Conservation (phyloP, 2,329 filamentous ascomycete species). For the Hypoxylon sp. region DNA sequence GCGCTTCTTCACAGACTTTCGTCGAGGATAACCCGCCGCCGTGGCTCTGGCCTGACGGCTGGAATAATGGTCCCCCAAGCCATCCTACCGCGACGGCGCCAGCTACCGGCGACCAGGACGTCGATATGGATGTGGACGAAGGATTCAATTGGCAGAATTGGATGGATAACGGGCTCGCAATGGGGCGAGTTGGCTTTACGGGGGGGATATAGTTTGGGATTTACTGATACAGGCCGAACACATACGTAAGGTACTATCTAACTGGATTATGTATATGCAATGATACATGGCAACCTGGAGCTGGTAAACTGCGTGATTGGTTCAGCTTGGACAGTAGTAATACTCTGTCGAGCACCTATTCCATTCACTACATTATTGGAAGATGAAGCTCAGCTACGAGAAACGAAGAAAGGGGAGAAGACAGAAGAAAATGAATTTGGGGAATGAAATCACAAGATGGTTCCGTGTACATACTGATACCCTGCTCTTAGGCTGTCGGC, state of each 20-base stretch:
- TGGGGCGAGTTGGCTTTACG: slow-evolving; percentile 51
- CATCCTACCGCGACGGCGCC: slow-evolving; percentile 48
- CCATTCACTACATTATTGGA: neutral
- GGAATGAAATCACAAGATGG: slow-evolving; percentile 17
- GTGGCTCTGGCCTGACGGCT: slow-evolving; percentile 60
- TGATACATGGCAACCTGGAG: neutral
- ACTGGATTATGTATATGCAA: neutral
- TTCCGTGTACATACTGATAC: slow-evolving; percentile 40
- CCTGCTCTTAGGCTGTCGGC: slow-evolving; percentile 27
- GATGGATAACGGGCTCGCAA: slow-evolving; percentile 52
- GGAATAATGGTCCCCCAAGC: slow-evolving; percentile 23
- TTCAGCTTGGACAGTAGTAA: neutral
- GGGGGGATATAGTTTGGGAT: slow-evolving; percentile 48
- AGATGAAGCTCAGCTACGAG: neutral
- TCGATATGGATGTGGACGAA: slow-evolving; percentile 56
- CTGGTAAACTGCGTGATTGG: neutral
- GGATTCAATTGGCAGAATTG: slow-evolving; percentile 67
- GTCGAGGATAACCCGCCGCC: slow-evolving; percentile 57
- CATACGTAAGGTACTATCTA: neutral
- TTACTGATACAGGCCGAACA: neutral
- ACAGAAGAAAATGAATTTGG: neutral
- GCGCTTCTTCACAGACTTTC: slow-evolving; percentile 24
- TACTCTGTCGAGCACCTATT: neutral
- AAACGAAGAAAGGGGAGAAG: neutral
- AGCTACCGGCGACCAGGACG: slow-evolving; percentile 51